Evolutionary conservation across 345 rosid genomes (phyloP).

Genomic region (Lepidium didymum): DNA sequence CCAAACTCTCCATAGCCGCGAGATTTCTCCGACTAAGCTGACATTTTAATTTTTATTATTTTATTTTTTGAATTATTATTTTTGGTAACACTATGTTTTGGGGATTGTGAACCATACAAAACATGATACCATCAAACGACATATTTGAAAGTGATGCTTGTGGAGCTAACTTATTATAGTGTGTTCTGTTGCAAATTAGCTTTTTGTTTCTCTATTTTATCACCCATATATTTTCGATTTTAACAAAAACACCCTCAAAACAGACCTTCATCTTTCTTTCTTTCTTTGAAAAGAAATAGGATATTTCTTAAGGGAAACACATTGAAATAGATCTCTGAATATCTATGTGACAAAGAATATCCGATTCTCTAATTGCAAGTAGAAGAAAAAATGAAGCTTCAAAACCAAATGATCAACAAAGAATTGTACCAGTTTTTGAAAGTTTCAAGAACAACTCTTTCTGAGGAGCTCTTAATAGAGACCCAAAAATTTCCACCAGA

Average conservation of each 20-base stretch:
- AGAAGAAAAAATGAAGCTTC: not conserved
- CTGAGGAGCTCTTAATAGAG: constrained; percentile 47
- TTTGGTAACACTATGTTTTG: too few relatives aligned
- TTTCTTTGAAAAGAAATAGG: not conserved
- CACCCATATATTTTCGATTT: not conserved
- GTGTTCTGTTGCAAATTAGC: not conserved
- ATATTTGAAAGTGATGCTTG: not conserved
- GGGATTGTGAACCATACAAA: not conserved
- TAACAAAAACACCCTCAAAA: not conserved
- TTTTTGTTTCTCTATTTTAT: not conserved
- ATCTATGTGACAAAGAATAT: constrained; percentile 17
- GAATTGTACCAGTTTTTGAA: constrained; percentile 1
- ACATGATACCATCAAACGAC: not conserved
- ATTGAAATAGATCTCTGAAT: not conserved
- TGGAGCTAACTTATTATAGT: not conserved
- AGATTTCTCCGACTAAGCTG: not conserved
- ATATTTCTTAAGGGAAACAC: not conserved
- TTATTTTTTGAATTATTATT: not conserved
- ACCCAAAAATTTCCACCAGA: constrained; percentile 99
- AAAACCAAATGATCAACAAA: constrained; percentile 16
- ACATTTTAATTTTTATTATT: too few relatives aligned
- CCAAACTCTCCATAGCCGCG: constrained; percentile 54
- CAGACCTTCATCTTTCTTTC: not conserved
- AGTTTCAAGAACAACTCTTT: constrained; percentile 2
- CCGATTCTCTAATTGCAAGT: constrained; percentile 10